Evolutionary conservation across 2,329 filamentous ascomycete species (phyloP).

Genomic region (Pseudophaeomoniella oleicola): DNA sequence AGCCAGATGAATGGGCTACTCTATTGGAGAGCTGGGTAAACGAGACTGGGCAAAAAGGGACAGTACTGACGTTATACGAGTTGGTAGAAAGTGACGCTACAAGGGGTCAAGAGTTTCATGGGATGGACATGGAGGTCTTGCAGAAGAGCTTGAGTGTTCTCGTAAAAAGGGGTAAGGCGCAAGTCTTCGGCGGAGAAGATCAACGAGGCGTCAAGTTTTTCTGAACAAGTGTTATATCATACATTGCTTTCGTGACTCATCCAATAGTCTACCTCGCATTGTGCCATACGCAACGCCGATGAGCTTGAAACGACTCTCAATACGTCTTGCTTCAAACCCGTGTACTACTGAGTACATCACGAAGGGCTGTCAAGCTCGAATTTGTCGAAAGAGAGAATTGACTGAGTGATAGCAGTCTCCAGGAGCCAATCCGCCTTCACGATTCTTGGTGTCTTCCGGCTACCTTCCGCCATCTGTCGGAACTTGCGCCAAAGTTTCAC

Average conservation of each 20-base stretch:
- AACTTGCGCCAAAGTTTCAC: conserved; percentile 67
- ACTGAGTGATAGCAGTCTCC: conserved; percentile 76
- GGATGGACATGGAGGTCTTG: conserved; percentile 73
- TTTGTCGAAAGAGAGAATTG: conserved; percentile 51
- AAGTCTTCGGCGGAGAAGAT: conserved; percentile 82
- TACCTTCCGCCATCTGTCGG: conserved; percentile 58
- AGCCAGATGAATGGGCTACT: conserved; percentile 79
- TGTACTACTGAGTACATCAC: too few species aligned
- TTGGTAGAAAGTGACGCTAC: conserved; percentile 76
- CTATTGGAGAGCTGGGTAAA: conserved; percentile 70
- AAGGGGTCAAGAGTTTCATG: conserved; percentile 55
- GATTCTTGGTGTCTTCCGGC: conserved; percentile 66
- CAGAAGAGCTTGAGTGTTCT: conserved; percentile 64
- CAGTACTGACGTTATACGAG: conserved; percentile 86
- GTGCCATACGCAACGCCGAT: neutral
- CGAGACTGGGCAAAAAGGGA: conserved; percentile 73
- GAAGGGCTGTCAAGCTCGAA: conserved; percentile 31
- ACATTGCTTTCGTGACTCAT: neutral
- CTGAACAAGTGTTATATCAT: conserved; percentile 30
- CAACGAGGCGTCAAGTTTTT: conserved; percentile 95
- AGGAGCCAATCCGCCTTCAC: conserved; percentile 82
- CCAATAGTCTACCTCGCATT: too few species aligned
- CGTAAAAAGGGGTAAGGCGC: conserved; percentile 80
- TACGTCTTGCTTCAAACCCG: neutral
- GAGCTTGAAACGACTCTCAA: neutral